Base-by-base conservation (phyloP, 1,284 basidiomycete species). In the Cerrena zonata region DNA sequence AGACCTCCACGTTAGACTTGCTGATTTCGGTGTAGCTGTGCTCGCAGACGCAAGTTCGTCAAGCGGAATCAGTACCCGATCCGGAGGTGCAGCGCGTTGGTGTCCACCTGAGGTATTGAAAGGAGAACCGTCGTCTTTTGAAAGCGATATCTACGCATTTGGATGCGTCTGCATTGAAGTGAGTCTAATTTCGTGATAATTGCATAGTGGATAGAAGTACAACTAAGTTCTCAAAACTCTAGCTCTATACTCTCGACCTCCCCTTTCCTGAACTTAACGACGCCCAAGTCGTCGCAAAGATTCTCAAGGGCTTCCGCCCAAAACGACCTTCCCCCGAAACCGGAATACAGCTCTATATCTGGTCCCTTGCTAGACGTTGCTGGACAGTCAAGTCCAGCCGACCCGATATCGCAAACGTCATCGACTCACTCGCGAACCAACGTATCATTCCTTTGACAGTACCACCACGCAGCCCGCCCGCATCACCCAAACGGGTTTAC, bases 1-100 rank as follows among this genome's bases (percentile, higher is more conserved):
- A 3, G 45, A 46, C 26, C 36, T 49, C 10, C 43, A 47, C 43
- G 40, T 49, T 13, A 42, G 52, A n/a, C 41, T 53, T n/a, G 15
- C 42, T 7, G 52, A 53, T 21, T 53, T 53, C 26, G 52, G 52
- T 7, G 23, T 53, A n/a, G 41, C 52, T 3, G 27, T 45, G 22
- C 15, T 53, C 5, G 34, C 38, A 4, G 38, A 49, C 24, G 25
- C 37, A 13, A 41, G 43, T 15, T 36, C 47, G 11, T 34, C 40
- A 1, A 50, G 44, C 37, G 21, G 11, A 26, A 23, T 19, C 11
- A 26, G 25, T 15, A 49, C 30, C 27, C 19, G 41, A 11, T 23
- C 34, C 15, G 52, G 43, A 22, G 47, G 45, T 15, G 15, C 30
- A 2, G 36, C 30, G n/a, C 37, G 48, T 13, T 53, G 52, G 52